These are phyloP conservation scores for Bruguiera hainesii DNA, from an alignment of 441 rosid genomes.

Conservation along the genomic window DNA sequence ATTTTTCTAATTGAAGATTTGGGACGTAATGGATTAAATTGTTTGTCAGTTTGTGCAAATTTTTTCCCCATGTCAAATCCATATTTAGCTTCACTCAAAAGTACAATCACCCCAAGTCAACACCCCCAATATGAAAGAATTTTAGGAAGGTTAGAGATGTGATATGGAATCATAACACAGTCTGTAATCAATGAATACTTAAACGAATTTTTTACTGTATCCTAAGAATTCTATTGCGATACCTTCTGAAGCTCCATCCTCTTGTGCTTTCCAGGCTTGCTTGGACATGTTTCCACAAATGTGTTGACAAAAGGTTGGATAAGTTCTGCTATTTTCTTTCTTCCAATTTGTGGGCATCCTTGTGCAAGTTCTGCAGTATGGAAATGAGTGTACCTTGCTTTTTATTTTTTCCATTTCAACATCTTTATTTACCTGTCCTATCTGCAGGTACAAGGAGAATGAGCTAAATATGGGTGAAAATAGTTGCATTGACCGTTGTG, in stretches of 20 bases:
- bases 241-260: too few relatives aligned
- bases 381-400: background rate
- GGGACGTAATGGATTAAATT: too few relatives aligned
- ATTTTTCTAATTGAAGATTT: too few relatives aligned
- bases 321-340: constrained; percentile 1
- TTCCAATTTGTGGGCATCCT: background rate
- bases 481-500: constrained; percentile 98
- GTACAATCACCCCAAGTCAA: too few relatives aligned
- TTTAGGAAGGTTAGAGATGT: too few relatives aligned
- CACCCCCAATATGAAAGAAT: too few relatives aligned
- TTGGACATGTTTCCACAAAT: constrained; percentile 83
- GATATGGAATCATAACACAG: too few relatives aligned
- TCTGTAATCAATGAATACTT: background rate
- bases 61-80: too few relatives aligned
- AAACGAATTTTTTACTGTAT: constrained; percentile 2
- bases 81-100: too few relatives aligned
- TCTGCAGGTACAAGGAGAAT: constrained; percentile 75
- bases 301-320: constrained; percentile 82
- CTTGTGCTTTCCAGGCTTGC: constrained; percentile 60
- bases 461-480: constrained; percentile 99
- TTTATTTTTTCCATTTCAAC: background rate
- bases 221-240: too few relatives aligned
- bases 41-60: too few relatives aligned
- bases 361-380: background rate
- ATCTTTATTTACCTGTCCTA: constrained; percentile 4